These are phyloP conservation scores for Syncephalastrum racemosum DNA, from an alignment of 371 early-diverging fungal species.

Conservation along the genomic window DNA sequence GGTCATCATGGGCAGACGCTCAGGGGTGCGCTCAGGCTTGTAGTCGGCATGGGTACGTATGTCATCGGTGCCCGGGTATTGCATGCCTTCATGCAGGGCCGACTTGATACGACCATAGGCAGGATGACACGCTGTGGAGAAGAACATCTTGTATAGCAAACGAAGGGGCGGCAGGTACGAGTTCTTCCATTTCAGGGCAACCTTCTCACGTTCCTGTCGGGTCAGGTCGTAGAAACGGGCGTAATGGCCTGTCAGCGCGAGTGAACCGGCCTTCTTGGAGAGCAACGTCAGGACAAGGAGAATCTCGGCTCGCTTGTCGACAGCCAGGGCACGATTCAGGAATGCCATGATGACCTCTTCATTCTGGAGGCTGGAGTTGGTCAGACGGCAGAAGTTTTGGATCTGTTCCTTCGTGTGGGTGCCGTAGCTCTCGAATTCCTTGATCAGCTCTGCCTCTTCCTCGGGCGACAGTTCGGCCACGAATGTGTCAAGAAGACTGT, in stretches of 20 bases:
- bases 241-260: conserved; percentile 55
- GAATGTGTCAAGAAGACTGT: conserved; percentile 50
- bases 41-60: conserved; percentile 12
- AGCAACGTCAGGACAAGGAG: conserved; percentile 26
- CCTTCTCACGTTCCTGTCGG: conserved; percentile 47
- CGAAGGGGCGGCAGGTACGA: conserved; percentile 53
- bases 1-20: conserved; percentile 22
- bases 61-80: conserved; percentile 36
- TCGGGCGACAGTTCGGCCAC: conserved; percentile 35
- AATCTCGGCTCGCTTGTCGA: conserved; percentile 37
- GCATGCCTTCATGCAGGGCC: conserved; percentile 32
- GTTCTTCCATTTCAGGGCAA: conserved; percentile 44
- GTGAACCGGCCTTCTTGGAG: conserved; percentile 49
- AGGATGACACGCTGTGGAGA: conserved; percentile 22
- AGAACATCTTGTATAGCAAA: conserved; percentile 34
- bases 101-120: conserved; percentile 18
- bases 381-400: conserved; percentile 7
- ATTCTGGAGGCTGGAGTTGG: conserved; percentile 14
- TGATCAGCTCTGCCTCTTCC: conserved; percentile 31
- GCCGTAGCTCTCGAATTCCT: conserved; percentile 8
- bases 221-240: conserved; percentile 48
- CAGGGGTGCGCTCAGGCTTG: conserved; percentile 19
- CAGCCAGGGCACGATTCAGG: conserved; percentile 31
- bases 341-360: conserved; percentile 13
- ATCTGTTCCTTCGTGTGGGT: conserved; percentile 8